A percentile compares a stretch with the other conserved stretches of the same genome.
These are phyloP conservation scores for Ceratobasidium sp. DNA, from an alignment of 1,284 basidiomycete genomes.

Conservation along the genomic window DNA sequence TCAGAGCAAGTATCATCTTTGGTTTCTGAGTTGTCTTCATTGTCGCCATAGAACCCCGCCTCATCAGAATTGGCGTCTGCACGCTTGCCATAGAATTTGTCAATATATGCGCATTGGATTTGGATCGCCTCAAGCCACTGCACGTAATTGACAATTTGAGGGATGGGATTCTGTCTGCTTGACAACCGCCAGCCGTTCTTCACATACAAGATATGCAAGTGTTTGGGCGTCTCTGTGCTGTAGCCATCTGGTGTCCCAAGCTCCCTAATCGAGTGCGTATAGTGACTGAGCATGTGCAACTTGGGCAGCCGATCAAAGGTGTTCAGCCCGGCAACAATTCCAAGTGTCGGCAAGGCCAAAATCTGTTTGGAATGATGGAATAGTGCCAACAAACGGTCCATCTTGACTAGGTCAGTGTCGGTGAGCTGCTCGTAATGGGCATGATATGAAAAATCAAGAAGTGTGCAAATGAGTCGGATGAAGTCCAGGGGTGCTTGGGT, in stretches of 20 bases:
- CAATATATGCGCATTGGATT: background rate
- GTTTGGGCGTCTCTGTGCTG: slow-evolving; percentile 16
- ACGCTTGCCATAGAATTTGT: slow-evolving; percentile 12
- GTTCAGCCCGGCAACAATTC: background rate
- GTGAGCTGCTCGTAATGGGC: background rate
- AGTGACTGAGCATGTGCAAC: slow-evolving; percentile 15
- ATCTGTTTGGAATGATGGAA: background rate
- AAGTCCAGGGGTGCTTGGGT: background rate
- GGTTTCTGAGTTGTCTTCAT: too few relatives aligned
- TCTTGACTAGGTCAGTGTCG: background rate
- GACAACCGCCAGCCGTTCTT: slow-evolving; percentile 1
- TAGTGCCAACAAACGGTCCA: background rate
- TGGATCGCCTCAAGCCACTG: slow-evolving; percentile 11
- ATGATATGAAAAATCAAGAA: background rate
- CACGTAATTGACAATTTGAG: slow-evolving; percentile 5
- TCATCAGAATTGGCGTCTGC: background rate
- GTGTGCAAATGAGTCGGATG: background rate
- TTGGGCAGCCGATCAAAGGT: background rate
- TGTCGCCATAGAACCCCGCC: background rate
- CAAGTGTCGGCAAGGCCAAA: background rate
- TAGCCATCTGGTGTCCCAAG: slow-evolving; percentile 17
- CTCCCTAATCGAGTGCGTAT: background rate
- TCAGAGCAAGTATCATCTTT: too few relatives aligned
- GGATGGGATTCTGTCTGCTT: background rate
- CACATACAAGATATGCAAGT: slow-evolving; percentile 27